Percentiles rank a stretch among this genome's conserved stretches.
These are phyloP conservation scores for Podila verticillata DNA, from an alignment of 192 early-diverging fungal species.

Conservation along the genomic window DNA sequence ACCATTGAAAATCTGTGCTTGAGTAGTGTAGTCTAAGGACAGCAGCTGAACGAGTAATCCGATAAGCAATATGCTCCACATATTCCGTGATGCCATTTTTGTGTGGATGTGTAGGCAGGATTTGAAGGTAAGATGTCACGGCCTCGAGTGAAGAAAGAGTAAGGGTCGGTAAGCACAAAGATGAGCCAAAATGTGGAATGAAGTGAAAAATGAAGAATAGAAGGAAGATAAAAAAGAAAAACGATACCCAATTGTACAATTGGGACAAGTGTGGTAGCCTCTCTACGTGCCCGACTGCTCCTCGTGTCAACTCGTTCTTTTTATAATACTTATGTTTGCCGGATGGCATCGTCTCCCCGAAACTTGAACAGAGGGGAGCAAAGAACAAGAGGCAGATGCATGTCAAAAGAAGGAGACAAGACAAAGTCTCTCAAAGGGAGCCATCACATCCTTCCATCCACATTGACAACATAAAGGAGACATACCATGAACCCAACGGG, in stretches of 20 bases:
- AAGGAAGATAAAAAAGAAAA: background rate
- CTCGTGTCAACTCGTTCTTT: too few relatives aligned
- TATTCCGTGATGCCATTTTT: background rate
- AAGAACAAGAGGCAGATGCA: background rate
- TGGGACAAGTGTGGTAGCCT: background rate
- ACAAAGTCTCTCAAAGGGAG: background rate
- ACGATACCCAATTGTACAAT: background rate
- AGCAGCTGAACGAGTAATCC: background rate
- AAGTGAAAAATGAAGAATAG: background rate
- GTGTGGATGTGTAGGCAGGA: conserved; percentile 5
- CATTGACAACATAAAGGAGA: background rate
- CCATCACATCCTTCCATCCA: background rate
- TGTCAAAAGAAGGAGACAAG: background rate
- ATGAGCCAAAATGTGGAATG: background rate
- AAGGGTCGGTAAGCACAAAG: background rate
- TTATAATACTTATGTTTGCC: too few relatives aligned
- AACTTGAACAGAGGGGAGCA: background rate
- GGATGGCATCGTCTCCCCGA: background rate
- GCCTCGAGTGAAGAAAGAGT: background rate
- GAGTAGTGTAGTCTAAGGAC: background rate
- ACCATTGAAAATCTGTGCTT: background rate
- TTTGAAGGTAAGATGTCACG: background rate
- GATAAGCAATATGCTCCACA: background rate
- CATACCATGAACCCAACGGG: background rate
- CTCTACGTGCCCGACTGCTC: background rate